Evolutionary conservation across 2,329 filamentous ascomycete genomes (phyloP).

Genomic region (Talaromyces rugulosus): DNA sequence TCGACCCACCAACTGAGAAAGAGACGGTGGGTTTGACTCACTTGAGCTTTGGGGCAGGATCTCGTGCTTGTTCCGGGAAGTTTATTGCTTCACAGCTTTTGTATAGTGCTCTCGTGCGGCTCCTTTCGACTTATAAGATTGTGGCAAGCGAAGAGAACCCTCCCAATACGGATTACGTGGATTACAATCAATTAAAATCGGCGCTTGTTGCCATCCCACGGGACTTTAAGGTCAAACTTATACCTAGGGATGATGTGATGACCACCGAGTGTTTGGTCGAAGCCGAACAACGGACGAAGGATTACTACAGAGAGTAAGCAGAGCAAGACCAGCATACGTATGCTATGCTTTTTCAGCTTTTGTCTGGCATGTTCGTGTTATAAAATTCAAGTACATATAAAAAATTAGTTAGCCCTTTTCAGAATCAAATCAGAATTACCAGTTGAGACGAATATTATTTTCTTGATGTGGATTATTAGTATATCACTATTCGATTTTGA

Average conservation of each 20-base stretch:
- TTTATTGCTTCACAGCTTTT: slow-evolving; percentile 56
- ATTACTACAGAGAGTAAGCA: not conserved
- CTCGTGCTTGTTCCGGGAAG: slow-evolving; percentile 55
- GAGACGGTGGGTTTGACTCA: slow-evolving; percentile 50
- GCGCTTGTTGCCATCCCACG: slow-evolving; percentile 57
- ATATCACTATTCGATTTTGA: too few species aligned
- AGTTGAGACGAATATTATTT: too few species aligned
- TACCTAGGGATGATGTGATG: slow-evolving; percentile 44
- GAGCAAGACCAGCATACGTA: too few species aligned
- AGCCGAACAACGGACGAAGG: not conserved
- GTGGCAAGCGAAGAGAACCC: slow-evolving; percentile 47
- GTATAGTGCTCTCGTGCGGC: slow-evolving; percentile 51
- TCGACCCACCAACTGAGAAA: slow-evolving; percentile 35
- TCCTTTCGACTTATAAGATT: slow-evolving; percentile 53
- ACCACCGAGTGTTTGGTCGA: slow-evolving; percentile 31
- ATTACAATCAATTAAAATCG: slow-evolving; percentile 59
- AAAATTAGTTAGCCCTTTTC: too few species aligned
- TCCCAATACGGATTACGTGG: slow-evolving; percentile 59
- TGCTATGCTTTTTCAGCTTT: too few species aligned
- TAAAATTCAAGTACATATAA: too few species aligned
- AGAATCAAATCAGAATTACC: too few species aligned
- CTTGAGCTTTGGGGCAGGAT: slow-evolving; percentile 55
- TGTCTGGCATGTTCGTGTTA: too few species aligned
- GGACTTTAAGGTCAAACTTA: slow-evolving; percentile 55
- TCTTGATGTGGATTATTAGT: too few species aligned